Evolutionary conservation across 129 eudicot genomes (phyloP), one percentile per base, ranked within the genome.

Genomic region (Flaveria robusta): DNA sequence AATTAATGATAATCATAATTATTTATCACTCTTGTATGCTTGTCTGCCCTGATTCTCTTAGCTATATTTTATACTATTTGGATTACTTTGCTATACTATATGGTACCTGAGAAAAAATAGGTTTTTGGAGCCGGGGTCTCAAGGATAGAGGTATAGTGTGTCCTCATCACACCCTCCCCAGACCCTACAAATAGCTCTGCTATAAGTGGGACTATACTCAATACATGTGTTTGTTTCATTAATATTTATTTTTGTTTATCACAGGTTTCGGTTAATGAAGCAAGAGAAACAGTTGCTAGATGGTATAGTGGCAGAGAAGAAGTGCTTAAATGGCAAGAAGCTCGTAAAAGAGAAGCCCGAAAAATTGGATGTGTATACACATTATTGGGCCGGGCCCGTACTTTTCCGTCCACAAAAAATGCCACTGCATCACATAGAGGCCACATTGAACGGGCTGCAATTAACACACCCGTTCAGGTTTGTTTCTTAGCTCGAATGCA

Each of bases 381-480:
- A 13, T 80, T 94, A 81, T 82, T 91, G 37, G 99, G 99, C 5
- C 86, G 99, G 62, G 90, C 96, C 18, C 99, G 99, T 29, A 76
- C 71, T 24, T 94, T 94, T 68, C 97, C 99, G 4, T 87, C 92
- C 9, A 67, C 87, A 54, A 64, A 59, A 27, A 43, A 80, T 22
- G 84, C 88, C 67, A 66, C 84, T 62, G 16, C 46, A 0, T 74
- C 80, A 26, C 93, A 85, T 18, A 84, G 68, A 83, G 83, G 83
- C 74, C 99, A 94, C 85, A 89, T 94, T 66, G 97, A 94, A 59
- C 93, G 97, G n/a, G 99, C 99, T 83, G 99, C 99, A 62, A 94
- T 94, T 39, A 94, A 94, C 67, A 94, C 99, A 10, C 99, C 99
- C 9, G 99, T 94, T 22, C 99, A 93, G 97, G 98, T 91, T 29